These are phyloP conservation scores for Melaleuca quinquenervia DNA, from an alignment of 345 rosid genomes.

Conservation along the genomic window DNA sequence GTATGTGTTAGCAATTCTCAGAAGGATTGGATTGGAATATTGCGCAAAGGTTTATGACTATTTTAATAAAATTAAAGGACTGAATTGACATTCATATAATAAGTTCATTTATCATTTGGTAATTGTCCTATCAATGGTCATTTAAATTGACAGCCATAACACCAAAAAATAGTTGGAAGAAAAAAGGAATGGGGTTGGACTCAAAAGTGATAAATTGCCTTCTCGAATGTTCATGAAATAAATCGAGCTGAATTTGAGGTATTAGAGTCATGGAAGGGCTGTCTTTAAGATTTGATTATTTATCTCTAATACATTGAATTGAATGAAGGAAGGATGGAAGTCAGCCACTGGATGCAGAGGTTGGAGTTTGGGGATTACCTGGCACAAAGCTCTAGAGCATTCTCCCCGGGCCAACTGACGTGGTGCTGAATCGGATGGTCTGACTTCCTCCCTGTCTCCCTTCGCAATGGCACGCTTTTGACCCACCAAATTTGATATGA, in stretches of 20 bases:
- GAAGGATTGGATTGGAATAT: neutral
- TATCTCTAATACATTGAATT: neutral
- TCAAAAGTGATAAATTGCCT: neutral
- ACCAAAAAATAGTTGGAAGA: neutral
- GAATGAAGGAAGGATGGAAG: neutral
- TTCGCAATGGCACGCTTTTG: neutral
- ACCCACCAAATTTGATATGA: neutral
- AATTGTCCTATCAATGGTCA: neutral
- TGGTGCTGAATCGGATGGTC: neutral
- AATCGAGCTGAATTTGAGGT: neutral
- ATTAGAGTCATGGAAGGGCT: neutral
- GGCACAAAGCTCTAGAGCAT: neutral
- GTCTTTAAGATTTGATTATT: neutral
- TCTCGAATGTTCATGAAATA: neutral
- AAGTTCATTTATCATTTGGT: fast-evolving
- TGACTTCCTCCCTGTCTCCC: neutral
- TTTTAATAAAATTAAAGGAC: fast-evolving
- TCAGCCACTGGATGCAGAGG: too few species aligned
- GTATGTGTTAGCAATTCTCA: fast-evolving
- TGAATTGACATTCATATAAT: neutral
- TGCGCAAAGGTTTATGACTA: fast-evolving
- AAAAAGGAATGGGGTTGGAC: neutral
- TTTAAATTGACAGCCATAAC: neutral
- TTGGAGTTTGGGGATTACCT: neutral
- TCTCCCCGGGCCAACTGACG: neutral